Conservation (phyloP, 2,329 filamentous ascomycete genomes). For the Colletotrichum eleusines region DNA sequence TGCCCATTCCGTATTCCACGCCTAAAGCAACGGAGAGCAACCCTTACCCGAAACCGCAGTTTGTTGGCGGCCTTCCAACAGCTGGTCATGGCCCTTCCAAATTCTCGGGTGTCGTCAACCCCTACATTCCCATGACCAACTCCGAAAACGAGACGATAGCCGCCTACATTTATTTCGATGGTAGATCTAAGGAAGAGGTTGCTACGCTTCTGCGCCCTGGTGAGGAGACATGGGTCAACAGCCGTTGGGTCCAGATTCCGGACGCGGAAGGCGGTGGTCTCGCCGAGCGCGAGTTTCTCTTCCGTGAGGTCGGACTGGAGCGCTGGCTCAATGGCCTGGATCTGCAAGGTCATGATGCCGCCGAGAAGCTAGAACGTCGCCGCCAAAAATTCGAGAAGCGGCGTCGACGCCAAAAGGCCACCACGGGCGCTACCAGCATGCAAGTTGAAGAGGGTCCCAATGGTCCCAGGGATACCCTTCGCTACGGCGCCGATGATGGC, state of each 20-base stretch:
- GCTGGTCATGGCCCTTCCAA: constrained; percentile 61
- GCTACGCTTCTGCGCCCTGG: constrained; percentile 91
- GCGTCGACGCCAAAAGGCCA: constrained; percentile 71
- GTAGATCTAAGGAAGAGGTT: constrained; percentile 94
- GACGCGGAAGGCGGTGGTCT: constrained; percentile 92
- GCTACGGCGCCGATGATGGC: constrained; percentile 83
- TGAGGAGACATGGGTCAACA: constrained; percentile 99
- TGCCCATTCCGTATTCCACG: constrained; percentile 92
- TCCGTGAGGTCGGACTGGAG: constrained; percentile 95
- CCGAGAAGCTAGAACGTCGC: constrained; percentile 90
- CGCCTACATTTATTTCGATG: constrained; percentile 99
- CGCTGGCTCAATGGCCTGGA: constrained; percentile 97
- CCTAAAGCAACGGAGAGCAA: constrained; percentile 83
- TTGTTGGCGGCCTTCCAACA: constrained; percentile 78
- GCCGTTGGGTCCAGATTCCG: constrained; percentile 95
- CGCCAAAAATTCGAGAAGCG: constrained; percentile 81
- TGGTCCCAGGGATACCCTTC: constrained; percentile 69
- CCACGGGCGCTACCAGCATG: constrained; percentile 53
- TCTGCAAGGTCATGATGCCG: constrained; percentile 91
- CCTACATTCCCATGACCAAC: constrained; percentile 92
- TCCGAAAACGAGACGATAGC: constrained; percentile 97
- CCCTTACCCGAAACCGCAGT: constrained; percentile 84
- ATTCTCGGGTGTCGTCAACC: constrained; percentile 71
- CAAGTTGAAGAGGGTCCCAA: constrained; percentile 59
- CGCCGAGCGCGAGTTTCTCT: constrained; percentile 95